Base-by-base conservation (phyloP, 768 basidiomycete species). In the Amanita polypyramis region DNA sequence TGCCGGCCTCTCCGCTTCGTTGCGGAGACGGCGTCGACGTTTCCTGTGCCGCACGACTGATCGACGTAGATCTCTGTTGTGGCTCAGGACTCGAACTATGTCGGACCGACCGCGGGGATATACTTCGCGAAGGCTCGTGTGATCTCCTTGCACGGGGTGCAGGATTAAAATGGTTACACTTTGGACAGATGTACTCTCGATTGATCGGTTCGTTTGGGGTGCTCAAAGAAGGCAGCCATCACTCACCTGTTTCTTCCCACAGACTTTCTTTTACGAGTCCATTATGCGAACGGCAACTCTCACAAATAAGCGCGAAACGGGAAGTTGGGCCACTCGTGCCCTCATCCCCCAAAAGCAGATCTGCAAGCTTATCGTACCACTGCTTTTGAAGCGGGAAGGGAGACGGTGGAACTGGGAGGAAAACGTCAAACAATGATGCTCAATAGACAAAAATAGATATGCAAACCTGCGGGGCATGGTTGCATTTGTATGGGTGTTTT, bases 291-390 rank as follows among this genome's bases (percentile, higher is more conserved):
- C 86, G 94, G 59, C 92, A 95, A 52, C 79, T 80, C 55, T 82
- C 80, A 64, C 92, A 95, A 40, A 95, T 93, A 42, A 94, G 74
- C 2, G 92, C 92, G 56, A 89, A 95, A 48, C 75, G 73, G 29
- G 58, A 77, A 60, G 61, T 70, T 56, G 57, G 75, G 52, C 75
- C 66, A 23, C 65, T 67, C 19, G 62, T 53, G 3, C 85, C 83
- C 41, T 86, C 85, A 44, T 89, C 88, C 14, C 91, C 91, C 2
- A 94, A 71, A 37, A 95, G 69, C 3, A 83, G 84, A 60, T 94
- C 92, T 0, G 90, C 92, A 20, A 94, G 60, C 55, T 85, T 86
- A 66, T 94, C 92, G 57, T 82, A 87, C 85, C 89, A 88, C 36
- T 79, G 80, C 54, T 86, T 86, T 41, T 74, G 79, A 11, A 70